A percentile compares a stretch with the other conserved stretches of the same genome.
Conservation (phyloP, 148 eudicot genomes). For the Chenopodium quinoa region DNA sequence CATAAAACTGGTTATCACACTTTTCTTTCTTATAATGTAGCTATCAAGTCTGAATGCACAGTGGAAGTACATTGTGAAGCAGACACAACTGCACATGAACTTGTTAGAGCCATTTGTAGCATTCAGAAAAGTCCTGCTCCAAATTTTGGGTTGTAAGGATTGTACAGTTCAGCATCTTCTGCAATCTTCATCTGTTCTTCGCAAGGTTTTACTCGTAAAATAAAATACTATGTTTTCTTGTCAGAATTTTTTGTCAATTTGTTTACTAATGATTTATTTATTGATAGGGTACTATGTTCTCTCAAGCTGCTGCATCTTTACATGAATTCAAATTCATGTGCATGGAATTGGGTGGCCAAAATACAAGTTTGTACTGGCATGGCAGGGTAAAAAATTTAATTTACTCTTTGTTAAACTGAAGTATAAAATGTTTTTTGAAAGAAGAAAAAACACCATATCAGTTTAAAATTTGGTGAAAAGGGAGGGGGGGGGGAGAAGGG, state of each 20-base stretch:
- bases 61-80: conserved; percentile 67
- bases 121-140: conserved; percentile 80
- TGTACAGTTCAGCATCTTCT: conserved; percentile 70
- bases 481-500: neutral
- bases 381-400: conserved; percentile 64
- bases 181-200: conserved; percentile 79
- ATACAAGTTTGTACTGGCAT: conserved; percentile 67
- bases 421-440: neutral
- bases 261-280: neutral
- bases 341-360: conserved; percentile 43
- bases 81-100: conserved; percentile 79
- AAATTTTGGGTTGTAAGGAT: conserved; percentile 62
- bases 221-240: neutral
- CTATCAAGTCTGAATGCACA: conserved; percentile 58
- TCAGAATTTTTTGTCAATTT: conserved; percentile 3
- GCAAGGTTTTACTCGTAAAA: conserved; percentile 56
- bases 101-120: conserved; percentile 91
- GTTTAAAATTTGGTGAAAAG: neutral
- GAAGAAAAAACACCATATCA: neutral
- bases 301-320: conserved; percentile 91
- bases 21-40: conserved; percentile 33
- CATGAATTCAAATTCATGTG: conserved; percentile 77
- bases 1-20: neutral
- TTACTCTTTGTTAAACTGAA: neutral
- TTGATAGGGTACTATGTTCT: conserved; percentile 75